Conservation (phyloP, 176 grass and related monocot species). For the Avena sativa region DNA sequence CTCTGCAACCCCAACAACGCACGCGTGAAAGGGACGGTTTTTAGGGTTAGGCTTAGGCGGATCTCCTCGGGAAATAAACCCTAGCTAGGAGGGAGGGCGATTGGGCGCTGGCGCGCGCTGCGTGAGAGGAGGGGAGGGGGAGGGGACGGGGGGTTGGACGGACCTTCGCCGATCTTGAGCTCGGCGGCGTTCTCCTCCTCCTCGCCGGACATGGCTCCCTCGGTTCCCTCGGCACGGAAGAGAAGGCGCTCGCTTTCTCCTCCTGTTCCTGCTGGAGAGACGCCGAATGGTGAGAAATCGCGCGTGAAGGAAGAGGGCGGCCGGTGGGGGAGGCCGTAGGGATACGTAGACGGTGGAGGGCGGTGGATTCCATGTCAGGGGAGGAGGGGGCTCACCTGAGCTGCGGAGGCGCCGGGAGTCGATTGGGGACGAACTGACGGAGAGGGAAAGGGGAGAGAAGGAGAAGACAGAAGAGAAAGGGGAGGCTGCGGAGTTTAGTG, state of each 20-base stretch:
- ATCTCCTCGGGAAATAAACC: neutral
- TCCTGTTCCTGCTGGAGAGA: neutral
- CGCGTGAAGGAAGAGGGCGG: neutral
- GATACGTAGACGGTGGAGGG: too few species aligned
- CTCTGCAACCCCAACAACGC: constrained; percentile 41
- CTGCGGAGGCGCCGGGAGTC: neutral
- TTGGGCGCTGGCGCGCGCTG: too few species aligned
- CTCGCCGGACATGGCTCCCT: constrained; percentile 65
- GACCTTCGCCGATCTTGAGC: constrained; percentile 94
- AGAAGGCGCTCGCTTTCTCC: neutral
- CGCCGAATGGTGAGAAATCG: neutral
- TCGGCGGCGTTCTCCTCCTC: constrained; percentile 97
- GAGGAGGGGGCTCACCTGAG: neutral
- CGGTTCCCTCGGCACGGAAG: neutral
- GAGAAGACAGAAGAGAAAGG: neutral
- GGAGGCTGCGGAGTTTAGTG: neutral
- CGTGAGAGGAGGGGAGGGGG: accelerated
- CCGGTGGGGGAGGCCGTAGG: neutral
- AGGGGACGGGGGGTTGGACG: too few species aligned
- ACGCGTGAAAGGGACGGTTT: neutral
- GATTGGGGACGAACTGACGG: neutral
- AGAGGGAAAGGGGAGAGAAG: neutral
- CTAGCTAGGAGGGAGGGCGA: neutral
- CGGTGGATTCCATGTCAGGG: neutral
- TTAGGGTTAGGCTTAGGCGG: neutral